Evolutionary conservation across 2,329 filamentous ascomycete genomes (phyloP).

Genomic region (Colletotrichum lindemuthianum): DNA sequence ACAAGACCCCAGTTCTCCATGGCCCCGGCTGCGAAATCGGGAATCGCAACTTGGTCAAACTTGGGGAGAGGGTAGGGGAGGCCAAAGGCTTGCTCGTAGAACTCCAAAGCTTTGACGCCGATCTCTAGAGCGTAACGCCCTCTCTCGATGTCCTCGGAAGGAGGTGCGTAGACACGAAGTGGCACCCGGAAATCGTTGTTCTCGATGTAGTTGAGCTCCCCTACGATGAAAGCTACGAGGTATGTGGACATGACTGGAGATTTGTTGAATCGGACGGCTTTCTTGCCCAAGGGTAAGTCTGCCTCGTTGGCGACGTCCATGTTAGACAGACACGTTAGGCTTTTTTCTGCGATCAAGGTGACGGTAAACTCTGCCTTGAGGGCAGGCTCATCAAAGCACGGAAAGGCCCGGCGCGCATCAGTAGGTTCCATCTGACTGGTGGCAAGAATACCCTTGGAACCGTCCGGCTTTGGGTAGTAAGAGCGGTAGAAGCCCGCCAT

Average conservation of each 20-base stretch:
- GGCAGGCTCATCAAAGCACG: constrained; percentile 95
- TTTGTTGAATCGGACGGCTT: constrained; percentile 91
- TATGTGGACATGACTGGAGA: constrained; percentile 97
- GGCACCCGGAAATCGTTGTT: constrained; percentile 91
- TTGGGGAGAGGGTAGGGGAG: constrained; percentile 88
- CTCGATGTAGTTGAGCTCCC: constrained; percentile 93
- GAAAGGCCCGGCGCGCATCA: constrained; percentile 91
- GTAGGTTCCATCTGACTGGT: constrained; percentile 97
- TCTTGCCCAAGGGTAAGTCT: constrained; percentile 60
- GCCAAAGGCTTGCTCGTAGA: constrained; percentile 95
- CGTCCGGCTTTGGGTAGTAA: constrained; percentile 86
- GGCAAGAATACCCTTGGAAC: constrained; percentile 82
- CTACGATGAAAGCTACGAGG: constrained; percentile 91
- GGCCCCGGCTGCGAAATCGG: constrained; percentile 93
- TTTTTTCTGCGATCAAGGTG: constrained; percentile 89
- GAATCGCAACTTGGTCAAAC: constrained; percentile 97
- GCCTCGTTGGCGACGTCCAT: constrained; percentile 91
- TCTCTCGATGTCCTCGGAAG: constrained; percentile 89
- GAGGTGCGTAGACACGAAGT: constrained; percentile 92
- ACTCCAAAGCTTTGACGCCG: constrained; percentile 87
- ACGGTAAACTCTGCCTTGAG: constrained; percentile 94
- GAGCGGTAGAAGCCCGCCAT: constrained; percentile 99
- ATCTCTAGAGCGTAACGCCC: constrained; percentile 91
- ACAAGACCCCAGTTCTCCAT: constrained; percentile 96
- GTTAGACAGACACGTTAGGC: constrained; percentile 92